Evolutionary conservation across 2,329 filamentous ascomycete genomes (phyloP).

Genomic region (Elsinoe batatas): DNA sequence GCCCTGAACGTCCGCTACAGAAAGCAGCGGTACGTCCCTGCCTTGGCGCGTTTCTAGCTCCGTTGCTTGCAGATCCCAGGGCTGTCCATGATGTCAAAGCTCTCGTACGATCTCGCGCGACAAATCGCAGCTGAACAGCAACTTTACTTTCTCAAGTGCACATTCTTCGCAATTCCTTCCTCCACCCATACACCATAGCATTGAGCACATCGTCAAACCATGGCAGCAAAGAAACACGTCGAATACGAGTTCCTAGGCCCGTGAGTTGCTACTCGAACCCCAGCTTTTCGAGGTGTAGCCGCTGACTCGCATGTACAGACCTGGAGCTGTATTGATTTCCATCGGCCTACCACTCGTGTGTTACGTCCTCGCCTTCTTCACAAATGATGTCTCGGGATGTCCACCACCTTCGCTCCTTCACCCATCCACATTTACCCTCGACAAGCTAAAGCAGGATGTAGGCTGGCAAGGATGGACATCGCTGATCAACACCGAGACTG

Average conservation of each 20-base stretch:
- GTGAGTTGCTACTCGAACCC: constrained; percentile 27
- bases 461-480: constrained; percentile 73
- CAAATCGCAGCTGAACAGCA: background rate
- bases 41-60: background rate
- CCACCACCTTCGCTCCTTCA: constrained; percentile 71
- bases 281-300: background rate
- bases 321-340: constrained; percentile 67
- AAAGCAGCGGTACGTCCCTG: constrained; percentile 1
- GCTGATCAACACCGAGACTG: constrained; percentile 59
- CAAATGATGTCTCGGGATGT: constrained; percentile 88
- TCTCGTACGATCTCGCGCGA: background rate
- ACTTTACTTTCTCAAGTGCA: background rate
- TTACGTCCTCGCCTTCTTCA: constrained; percentile 72
- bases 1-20: background rate
- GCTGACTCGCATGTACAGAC: constrained; percentile 37
- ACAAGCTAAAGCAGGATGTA: constrained; percentile 65
- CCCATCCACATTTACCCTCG: constrained; percentile 45
- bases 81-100: background rate
- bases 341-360: constrained; percentile 70
- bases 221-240: constrained; percentile 20
- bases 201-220: background rate
- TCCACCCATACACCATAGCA: background rate
- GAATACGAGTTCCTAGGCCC: constrained; percentile 41
- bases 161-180: background rate
- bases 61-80: background rate